A percentile compares a stretch with the other conserved stretches of the same genome.
Conservation (phyloP, 768 basidiomycete genomes). For the Leccinum disarticulatum region DNA sequence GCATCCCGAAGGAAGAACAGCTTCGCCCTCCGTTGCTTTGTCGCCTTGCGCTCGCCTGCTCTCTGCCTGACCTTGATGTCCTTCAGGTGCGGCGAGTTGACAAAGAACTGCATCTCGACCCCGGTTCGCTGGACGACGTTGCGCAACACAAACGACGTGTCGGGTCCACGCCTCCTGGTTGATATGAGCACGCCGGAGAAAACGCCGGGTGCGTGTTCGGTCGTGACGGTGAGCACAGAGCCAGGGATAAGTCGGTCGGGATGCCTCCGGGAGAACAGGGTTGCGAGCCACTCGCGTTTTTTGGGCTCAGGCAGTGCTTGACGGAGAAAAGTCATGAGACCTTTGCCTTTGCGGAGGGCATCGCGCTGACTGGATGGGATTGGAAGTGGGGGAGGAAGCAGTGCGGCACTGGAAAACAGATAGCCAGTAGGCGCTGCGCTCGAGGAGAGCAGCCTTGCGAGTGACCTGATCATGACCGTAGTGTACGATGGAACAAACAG, state of each 20-base stretch:
- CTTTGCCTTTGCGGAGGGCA: slow-evolving; percentile 63
- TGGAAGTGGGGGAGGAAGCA: slow-evolving; percentile 48
- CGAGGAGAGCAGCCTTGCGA: slow-evolving; percentile 28
- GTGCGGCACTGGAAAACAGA: slow-evolving; percentile 72
- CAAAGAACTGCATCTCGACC: slow-evolving; percentile 91
- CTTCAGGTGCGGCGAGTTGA: slow-evolving; percentile 83
- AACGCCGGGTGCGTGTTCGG: slow-evolving; percentile 71
- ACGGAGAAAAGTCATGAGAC: slow-evolving; percentile 73
- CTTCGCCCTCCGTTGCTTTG: slow-evolving; percentile 71
- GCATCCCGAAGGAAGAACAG: slow-evolving; percentile 80
- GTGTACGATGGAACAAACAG: not conserved
- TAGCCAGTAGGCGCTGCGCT: slow-evolving; percentile 37
- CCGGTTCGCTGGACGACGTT: slow-evolving; percentile 91
- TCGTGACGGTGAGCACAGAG: slow-evolving; percentile 79
- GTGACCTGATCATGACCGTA: not conserved
- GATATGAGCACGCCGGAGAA: slow-evolving; percentile 91
- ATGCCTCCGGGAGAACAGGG: slow-evolving; percentile 71
- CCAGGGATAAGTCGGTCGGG: slow-evolving; percentile 73
- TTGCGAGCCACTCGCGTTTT: slow-evolving; percentile 65
- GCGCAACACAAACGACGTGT: slow-evolving; percentile 85
- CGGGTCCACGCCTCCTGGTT: slow-evolving; percentile 77
- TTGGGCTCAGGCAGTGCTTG: slow-evolving; percentile 64
- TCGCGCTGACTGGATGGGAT: slow-evolving; percentile 37
- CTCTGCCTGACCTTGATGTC: slow-evolving; percentile 76
- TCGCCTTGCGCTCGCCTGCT: slow-evolving; percentile 47